Evolutionary conservation across 2,329 filamentous ascomycete species (phyloP), one percentile per base, ranked within the genome.

Genomic region (Arthroderma sp.): DNA sequence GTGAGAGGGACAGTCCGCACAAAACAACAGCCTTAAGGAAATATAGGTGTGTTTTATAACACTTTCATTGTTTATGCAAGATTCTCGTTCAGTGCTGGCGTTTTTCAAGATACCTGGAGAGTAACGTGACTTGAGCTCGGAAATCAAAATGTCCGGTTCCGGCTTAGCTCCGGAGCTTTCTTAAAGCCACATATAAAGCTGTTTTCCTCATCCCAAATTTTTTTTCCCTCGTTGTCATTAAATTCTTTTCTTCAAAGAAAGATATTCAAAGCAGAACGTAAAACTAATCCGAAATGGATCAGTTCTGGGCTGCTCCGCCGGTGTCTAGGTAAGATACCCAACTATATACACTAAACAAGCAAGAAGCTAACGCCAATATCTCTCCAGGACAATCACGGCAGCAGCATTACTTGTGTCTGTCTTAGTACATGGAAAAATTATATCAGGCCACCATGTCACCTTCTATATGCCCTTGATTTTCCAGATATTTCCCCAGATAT

Each of bases 331-430:
- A 72, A 56, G 68, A 55, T 52, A 38, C 43, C 40, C 32, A 42
- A 47, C 32, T 44, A 45, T 37, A 46, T 41, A 32, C 34, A 43
- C 43, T 45, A 29, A 43, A 9, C 15, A 36, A 28, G 11, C 39
- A 34, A 29, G 31, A 66, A 71, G 62, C 72, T 72, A 58, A 68
- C 70, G 53, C 40, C 52, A 42, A 31, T 43, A 43, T 43, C 58
- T 67, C 61, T 15, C 41, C 64, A 86, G 83, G 68, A 83, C 79
- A 45, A 66, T 86, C 50, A 77, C 81, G 56, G 76, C 77, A 45
- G 69, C 74, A 42, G 73, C 81, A 43, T 72, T 86, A 51, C 60
- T 72, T 34, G 69, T 78, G 48, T 86, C 83, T 29, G 65, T 78
- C 37, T 64, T 75, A 33, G 72, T 77, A 45, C 72, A 82, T 60